Base-by-base conservation (phyloP, 164 flowering plant genomes). In the Magnolia changhungtana region DNA sequence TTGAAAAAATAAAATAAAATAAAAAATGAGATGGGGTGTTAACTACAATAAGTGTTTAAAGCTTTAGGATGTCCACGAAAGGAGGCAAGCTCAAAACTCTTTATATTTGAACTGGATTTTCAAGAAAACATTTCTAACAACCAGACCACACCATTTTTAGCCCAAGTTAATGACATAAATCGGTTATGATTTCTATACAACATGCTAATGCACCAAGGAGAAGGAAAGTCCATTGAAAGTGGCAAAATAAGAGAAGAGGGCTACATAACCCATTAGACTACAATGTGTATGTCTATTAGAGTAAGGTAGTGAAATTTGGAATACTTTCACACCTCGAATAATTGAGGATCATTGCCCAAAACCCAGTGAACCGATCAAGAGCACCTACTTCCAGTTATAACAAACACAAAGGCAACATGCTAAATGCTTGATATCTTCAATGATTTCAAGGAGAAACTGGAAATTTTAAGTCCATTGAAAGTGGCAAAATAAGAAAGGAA, bases 201-300 rank as follows among this genome's bases (percentile, higher is more conserved):
- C 97, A 95, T 96, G 99, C n/a, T 86, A 94, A 82, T 77, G 98
- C 99, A 72, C 97, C 96, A 21, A n/a, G n/a, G n/a, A n/a, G n/a
- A n/a, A n/a, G n/a, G n/a, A n/a, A n/a, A n/a, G n/a, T n/a, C n/a
- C n/a, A n/a, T n/a, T n/a, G n/a, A n/a, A n/a, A n/a, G n/a, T n/a
- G n/a, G 98, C 99, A 86, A 96, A 96, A 50, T 98, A 96, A 79
- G 98, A 94, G 96, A 66, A 96, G 88, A 73, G 99, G 75, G 96
- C 89, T 74, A 96, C 90, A 83, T 93, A 96, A 71, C 99, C 99
- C n/a, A 98, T 96, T n/a, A n/a, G n/a, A n/a, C n/a, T n/a, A n/a
- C n/a, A n/a, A n/a, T 72, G 99, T 91, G 89, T 94, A 94, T n/a
- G 96, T 88, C 84, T 92, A 90, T 79, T 27, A n/a, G n/a, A n/a